Base-by-base conservation (phyloP, 176 grass and related monocot species). In the Musa itinerans region DNA sequence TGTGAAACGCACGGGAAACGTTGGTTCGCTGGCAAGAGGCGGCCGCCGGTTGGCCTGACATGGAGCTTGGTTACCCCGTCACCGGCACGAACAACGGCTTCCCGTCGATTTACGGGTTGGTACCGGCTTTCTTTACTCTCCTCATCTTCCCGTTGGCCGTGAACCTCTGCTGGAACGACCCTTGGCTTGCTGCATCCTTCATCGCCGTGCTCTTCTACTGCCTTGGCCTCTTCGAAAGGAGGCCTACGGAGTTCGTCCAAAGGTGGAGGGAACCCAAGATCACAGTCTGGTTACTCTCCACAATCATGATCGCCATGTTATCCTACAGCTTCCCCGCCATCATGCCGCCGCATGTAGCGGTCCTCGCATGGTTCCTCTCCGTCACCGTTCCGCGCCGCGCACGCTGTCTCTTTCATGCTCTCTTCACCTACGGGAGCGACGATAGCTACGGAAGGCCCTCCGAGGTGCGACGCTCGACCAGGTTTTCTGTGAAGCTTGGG, bases 341-440 rank as follows among this genome's bases (percentile, higher is more conserved):
- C 1, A 87, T 92, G 86, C 86, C 89, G 0, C 26, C 84, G 7
- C 70, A 83, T 2, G 51, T 92, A 16, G 82, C 73, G 4, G 0
- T 78, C 3, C 1, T 86, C 2, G 72, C 89, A 1, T 92, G 89
- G 86, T 65, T 26, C 25, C 25, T 26, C 25, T 26, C 25, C 25
- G 25, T 26, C 25, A 26, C 25, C 25, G 1, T 26, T 1, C 25
- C 25, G 25, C 25, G 25, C 1, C 1, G 25, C 25, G 25, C 25
- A 26, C 25, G 25, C 1, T 23, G 23, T 26, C 25, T 26, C 25
- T 26, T 26, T 26, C 25, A 26, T 26, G 25, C 25, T 26, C 25
- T 1, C 25, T 26, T 26, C 25, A 26, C 25, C 1, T 26, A 26
- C 25, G 25, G 25, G 25, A 26, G 25, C 1, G 25, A 26, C 25